phyloP scores from a whole-genome alignment of 805 yeast genomes.

The Myxozyma mucilagina region DNA sequence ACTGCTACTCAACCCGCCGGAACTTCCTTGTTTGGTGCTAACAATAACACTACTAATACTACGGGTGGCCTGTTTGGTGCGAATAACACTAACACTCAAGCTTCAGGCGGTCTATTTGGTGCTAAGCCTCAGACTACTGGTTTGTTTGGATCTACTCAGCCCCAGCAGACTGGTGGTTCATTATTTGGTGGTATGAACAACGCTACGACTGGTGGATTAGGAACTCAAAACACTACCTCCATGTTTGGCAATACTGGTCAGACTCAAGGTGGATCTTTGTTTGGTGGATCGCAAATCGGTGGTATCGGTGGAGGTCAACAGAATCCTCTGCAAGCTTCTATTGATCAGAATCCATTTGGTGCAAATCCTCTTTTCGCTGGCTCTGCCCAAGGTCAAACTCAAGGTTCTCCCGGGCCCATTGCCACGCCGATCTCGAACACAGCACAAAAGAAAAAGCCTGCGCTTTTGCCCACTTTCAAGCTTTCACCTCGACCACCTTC shows the following conservation, averaged over 20 bases:
- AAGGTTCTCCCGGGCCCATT: constrained; percentile 47
- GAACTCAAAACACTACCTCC: constrained; percentile 35
- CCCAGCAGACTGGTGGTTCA: constrained; percentile 17
- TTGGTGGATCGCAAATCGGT: constrained; percentile 16
- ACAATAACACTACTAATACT: constrained; percentile 29
- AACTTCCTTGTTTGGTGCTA: constrained; percentile 36
- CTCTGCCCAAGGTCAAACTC: constrained; percentile 39
- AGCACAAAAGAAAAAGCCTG: constrained; percentile 57
- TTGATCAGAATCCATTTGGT: constrained; percentile 73
- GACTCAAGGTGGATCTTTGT: constrained; percentile 28
- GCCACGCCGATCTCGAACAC: constrained; percentile 47
- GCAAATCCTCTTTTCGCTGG: constrained; percentile 62
- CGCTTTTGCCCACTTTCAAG: constrained; percentile 61
- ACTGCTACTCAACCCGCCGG: constrained; percentile 33
- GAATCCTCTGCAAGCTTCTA: constrained; percentile 41
- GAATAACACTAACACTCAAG: constrained; percentile 22
- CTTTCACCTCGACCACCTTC: constrained; percentile 65
- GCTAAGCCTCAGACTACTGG: constrained; percentile 34
- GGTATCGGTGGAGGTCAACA: constrained; percentile 28
- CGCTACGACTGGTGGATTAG: constrained; percentile 47
- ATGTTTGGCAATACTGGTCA: constrained; percentile 29
- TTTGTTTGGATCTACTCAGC: constrained; percentile 33
- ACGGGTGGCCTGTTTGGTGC: constrained; percentile 34
- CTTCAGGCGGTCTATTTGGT: constrained; percentile 39
- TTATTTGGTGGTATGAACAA: constrained; percentile 36